These are phyloP conservation scores for Thelonectria discophora DNA, from an alignment of 2,329 filamentous ascomycete genomes.

Conservation along the genomic window DNA sequence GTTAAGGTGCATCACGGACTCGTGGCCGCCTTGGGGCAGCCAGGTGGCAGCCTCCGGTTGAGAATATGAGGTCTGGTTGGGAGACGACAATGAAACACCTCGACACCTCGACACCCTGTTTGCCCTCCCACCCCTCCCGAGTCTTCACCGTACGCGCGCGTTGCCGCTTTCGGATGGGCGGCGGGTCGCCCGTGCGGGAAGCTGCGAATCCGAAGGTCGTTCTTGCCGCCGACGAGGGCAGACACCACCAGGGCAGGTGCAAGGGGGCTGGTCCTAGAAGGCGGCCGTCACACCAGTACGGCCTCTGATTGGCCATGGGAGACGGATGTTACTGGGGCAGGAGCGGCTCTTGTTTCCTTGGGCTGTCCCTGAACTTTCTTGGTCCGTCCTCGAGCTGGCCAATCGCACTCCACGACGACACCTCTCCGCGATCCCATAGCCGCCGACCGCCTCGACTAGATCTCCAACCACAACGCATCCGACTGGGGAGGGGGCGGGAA, in stretches of 20 bases:
- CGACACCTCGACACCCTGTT: no score
- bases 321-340: no score
- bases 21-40: slow-evolving; percentile 13
- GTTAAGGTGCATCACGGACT: not conserved
- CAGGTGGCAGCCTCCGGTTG: no score
- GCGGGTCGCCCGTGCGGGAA: slow-evolving; percentile 17
- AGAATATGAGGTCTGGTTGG: no score
- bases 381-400: slow-evolving; percentile 12
- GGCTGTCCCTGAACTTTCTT: not conserved
- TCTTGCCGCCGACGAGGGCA: slow-evolving; percentile 55
- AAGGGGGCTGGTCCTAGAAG: slow-evolving; percentile 46
- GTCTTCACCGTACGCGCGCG: no score
- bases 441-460: slow-evolving; percentile 21
- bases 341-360: slow-evolving; percentile 21
- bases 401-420: slow-evolving; percentile 29
- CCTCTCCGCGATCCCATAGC: slow-evolving; percentile 34
- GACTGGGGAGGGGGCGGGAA: slow-evolving; percentile 12
- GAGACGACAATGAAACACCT: no score
- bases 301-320: slow-evolving; percentile 50
- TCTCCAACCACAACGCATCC: slow-evolving; percentile 31
- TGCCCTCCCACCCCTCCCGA: no score
- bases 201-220: slow-evolving; percentile 44
- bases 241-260: slow-evolving; percentile 32
- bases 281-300: slow-evolving; percentile 49
- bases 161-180: slow-evolving; percentile 6